A percentile compares a stretch with the other conserved stretches of the same genome.
Conservation (phyloP, 2,329 filamentous ascomycete genomes). For the Epichloe sibirici region DNA sequence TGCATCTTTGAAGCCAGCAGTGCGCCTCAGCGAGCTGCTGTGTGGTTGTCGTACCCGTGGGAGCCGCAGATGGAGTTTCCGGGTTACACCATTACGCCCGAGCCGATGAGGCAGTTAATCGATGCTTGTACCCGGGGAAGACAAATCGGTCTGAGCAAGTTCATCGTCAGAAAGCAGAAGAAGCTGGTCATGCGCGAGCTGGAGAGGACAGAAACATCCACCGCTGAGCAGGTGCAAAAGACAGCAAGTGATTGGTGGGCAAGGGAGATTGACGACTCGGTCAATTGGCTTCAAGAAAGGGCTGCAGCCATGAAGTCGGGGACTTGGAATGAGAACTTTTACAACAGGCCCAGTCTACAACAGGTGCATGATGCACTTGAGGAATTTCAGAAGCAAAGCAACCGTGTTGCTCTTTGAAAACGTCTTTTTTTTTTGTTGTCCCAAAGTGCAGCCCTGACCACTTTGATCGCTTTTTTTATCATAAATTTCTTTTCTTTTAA, state of each 20-base stretch:
- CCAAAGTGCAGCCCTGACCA: no score
- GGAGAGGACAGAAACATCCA: constrained; percentile 20
- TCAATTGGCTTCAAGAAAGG: constrained; percentile 32
- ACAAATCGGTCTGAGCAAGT: constrained; percentile 29
- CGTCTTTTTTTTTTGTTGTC: neutral
- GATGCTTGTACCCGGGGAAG: constrained; percentile 39
- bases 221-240: constrained; percentile 22
- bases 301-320: constrained; percentile 26
- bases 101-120: constrained; percentile 33
- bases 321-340: constrained; percentile 39
- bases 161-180: constrained; percentile 32
- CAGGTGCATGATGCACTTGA: constrained; percentile 27
- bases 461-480: no score
- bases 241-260: constrained; percentile 36
- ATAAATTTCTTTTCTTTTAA: no score
- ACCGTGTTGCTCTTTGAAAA: neutral
- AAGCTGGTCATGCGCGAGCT: constrained; percentile 30
- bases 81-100: constrained; percentile 34
- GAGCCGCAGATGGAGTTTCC: constrained; percentile 47
- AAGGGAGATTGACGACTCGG: constrained; percentile 33
- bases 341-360: constrained; percentile 31
- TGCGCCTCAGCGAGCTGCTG: constrained; percentile 41
- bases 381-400: constrained; percentile 9
- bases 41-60: constrained; percentile 47
- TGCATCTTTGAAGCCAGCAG: constrained; percentile 50